Conservation (phyloP, 164 flowering plant species). For the Magnolia sinica region DNA sequence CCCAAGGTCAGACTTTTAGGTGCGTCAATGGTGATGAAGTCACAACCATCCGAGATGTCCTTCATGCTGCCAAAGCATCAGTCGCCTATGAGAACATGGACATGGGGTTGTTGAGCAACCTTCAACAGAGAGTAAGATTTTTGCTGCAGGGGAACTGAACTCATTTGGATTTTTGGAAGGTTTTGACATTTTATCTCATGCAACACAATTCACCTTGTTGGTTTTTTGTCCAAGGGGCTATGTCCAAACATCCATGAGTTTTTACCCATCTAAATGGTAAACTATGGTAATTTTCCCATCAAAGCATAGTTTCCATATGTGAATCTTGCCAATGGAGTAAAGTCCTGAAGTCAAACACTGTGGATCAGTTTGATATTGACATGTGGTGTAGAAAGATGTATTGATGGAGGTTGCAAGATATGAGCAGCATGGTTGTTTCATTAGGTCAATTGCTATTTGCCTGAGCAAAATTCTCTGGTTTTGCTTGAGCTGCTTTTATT, state of each 20-base stretch:
- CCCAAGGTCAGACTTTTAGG: constrained; percentile 2
- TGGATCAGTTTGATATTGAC: too few species aligned
- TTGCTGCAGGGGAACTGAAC: constrained; percentile 35
- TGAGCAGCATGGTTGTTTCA: too few species aligned
- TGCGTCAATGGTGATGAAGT: constrained; percentile 26
- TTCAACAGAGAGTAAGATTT: constrained; percentile 49
- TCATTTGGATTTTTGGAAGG: background rate
- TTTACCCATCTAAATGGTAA: background rate
- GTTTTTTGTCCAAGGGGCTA: background rate
- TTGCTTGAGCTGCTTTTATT: too few species aligned
- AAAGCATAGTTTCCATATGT: background rate
- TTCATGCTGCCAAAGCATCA: constrained; percentile 9
- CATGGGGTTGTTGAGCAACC: constrained; percentile 27
- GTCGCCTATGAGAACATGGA: constrained; percentile 14
- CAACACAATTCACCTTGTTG: background rate
- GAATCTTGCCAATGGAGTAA: background rate
- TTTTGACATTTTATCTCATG: background rate
- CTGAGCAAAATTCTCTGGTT: too few species aligned
- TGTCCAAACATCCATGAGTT: background rate
- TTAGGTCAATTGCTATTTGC: too few species aligned
- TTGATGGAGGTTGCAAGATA: too few species aligned
- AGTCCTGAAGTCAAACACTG: too few species aligned
- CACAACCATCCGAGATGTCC: constrained; percentile 29
- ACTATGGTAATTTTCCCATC: background rate
- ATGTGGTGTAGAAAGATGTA: too few species aligned